Evolutionary conservation across 768 basidiomycete species (phyloP).

Genomic region (Tephrocybe sp.): DNA sequence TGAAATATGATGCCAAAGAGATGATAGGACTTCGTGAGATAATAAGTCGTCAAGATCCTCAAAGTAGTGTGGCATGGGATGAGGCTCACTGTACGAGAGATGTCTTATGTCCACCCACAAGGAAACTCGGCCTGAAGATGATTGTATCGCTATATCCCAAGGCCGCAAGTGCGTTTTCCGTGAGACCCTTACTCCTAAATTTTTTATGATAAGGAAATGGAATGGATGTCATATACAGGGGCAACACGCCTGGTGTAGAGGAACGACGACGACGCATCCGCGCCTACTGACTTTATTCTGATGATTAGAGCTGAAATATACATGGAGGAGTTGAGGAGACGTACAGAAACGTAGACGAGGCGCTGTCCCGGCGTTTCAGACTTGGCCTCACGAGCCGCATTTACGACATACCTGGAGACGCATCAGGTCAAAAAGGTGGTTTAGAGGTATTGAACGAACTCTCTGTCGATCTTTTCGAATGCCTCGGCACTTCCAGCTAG

Average conservation of each 20-base stretch:
- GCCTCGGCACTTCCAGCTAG: slow-evolving; percentile 60
- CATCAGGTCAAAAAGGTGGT: background rate
- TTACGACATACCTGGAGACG: slow-evolving; percentile 63
- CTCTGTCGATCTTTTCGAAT: slow-evolving; percentile 78
- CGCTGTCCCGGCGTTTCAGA: slow-evolving; percentile 51
- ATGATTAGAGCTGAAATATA: background rate
- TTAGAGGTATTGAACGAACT: slow-evolving; percentile 36
- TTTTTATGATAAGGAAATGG: slow-evolving; percentile 2
- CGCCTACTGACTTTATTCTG: slow-evolving; percentile 40
- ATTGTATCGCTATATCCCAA: slow-evolving; percentile 74
- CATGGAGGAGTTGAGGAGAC: slow-evolving; percentile 16
- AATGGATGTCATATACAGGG: background rate
- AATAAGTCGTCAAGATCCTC: no score
- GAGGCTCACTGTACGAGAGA: slow-evolving; percentile 37
- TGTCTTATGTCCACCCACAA: slow-evolving; percentile 48
- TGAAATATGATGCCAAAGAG: slow-evolving; percentile 35
- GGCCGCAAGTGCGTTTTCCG: slow-evolving; percentile 64
- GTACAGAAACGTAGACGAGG: slow-evolving; percentile 70
- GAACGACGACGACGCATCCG: slow-evolving; percentile 48
- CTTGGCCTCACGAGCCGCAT: slow-evolving; percentile 67
- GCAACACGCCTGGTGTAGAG: slow-evolving; percentile 48
- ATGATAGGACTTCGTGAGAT: slow-evolving; percentile 38
- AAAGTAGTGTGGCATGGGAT: background rate
- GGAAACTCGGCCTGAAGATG: slow-evolving; percentile 62
- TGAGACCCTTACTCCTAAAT: slow-evolving; percentile 70